phyloP scores from a whole-genome alignment of 2,329 filamentous ascomycete species.

The Penicillium digitatum region DNA sequence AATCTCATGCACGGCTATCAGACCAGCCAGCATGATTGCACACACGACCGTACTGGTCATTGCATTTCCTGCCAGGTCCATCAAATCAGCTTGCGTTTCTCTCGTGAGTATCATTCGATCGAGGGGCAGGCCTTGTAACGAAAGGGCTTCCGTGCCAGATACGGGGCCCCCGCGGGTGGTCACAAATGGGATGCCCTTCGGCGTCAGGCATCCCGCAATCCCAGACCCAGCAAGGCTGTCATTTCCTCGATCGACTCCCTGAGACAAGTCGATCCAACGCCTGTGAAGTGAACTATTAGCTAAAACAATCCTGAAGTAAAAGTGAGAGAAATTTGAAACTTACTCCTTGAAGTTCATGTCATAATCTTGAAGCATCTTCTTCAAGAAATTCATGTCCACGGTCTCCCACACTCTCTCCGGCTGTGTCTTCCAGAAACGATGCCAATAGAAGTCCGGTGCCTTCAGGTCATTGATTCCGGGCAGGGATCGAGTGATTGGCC shows the following conservation, averaged over 20 bases:
- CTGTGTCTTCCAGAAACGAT: conserved; percentile 49
- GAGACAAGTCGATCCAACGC: conserved; percentile 60
- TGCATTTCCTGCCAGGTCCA: conserved; percentile 72
- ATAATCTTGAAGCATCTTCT: conserved; percentile 47
- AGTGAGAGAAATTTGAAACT: conserved; percentile 15
- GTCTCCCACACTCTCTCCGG: conserved; percentile 62
- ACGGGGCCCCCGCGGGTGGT: conserved; percentile 59
- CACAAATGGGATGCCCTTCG: conserved; percentile 58
- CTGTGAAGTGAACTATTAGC: conserved; percentile 21
- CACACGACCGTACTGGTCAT: conserved; percentile 73
- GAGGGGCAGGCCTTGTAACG: conserved; percentile 65
- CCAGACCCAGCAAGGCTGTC: conserved; percentile 49
- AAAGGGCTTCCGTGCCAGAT: conserved; percentile 59
- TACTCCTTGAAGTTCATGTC: conserved; percentile 59
- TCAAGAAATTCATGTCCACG: conserved; percentile 60
- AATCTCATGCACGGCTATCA: conserved; percentile 46
- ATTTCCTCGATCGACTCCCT: conserved; percentile 64
- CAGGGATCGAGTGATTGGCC: conserved; percentile 59
- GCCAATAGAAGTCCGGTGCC: conserved; percentile 55
- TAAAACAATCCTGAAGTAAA: neutral
- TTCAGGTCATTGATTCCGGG: conserved; percentile 49
- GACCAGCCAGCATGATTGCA: conserved; percentile 55
- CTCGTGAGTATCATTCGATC: conserved; percentile 60
- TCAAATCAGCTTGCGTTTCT: conserved; percentile 59
- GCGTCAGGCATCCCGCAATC: conserved; percentile 64